Conservation (phyloP, 2,329 filamentous ascomycete genomes). For the Cladophialophora chaetospira region DNA sequence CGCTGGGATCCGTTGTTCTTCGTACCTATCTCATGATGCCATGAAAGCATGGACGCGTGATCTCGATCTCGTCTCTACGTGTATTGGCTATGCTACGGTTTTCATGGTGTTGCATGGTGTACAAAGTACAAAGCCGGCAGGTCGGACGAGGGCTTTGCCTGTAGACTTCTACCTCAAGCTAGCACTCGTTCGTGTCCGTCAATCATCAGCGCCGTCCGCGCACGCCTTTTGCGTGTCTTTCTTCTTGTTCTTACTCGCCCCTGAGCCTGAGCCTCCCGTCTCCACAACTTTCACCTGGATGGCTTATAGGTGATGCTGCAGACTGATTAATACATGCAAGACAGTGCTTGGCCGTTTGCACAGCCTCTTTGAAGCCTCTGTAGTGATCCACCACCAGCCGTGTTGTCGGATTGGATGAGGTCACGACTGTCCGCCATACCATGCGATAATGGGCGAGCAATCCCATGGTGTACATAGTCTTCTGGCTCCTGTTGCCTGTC, state of each 20-base stretch:
- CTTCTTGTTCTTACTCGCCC: too few species aligned
- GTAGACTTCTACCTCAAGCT: too few species aligned
- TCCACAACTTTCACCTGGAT: too few species aligned
- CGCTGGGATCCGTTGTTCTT: too few species aligned
- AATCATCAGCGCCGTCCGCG: too few species aligned
- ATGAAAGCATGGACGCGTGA: slow-evolving; percentile 3
- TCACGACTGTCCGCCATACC: not conserved
- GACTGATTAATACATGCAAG: not conserved
- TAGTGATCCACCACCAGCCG: not conserved
- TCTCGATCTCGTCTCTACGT: slow-evolving; percentile 10
- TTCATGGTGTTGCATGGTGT: not conserved
- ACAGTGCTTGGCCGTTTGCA: not conserved
- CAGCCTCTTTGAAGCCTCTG: not conserved
- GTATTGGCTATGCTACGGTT: slow-evolving; percentile 1
- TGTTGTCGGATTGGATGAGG: not conserved
- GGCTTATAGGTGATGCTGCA: not conserved
- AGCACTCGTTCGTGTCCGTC: too few species aligned
- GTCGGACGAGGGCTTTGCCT: too few species aligned
- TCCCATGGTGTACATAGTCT: not conserved
- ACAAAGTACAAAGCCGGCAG: too few species aligned
- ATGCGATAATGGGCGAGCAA: not conserved
- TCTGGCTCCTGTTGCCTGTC: not conserved
- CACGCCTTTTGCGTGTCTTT: too few species aligned
- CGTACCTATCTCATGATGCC: slow-evolving; percentile 7
- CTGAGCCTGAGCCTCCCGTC: too few species aligned